A percentile compares a stretch with the other conserved stretches of the same genome.
These are phyloP conservation scores for Chalciporus chontae DNA, from an alignment of 768 basidiomycete species.

Conservation along the genomic window DNA sequence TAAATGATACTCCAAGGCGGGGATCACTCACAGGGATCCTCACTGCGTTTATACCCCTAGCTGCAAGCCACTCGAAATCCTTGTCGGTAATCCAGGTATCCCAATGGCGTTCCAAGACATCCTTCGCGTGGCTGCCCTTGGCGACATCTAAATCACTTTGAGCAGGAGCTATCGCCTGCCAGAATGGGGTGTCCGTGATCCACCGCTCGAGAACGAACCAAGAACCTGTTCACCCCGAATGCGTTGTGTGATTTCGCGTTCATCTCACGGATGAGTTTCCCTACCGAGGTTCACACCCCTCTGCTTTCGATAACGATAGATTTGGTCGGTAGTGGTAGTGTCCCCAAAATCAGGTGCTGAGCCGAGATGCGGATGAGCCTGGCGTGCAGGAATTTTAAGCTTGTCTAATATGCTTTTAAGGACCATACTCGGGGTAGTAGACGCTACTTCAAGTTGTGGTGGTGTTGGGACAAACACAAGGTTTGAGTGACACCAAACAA, in stretches of 20 bases:
- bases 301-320: slow-evolving; percentile 66
- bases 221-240: slow-evolving; percentile 44
- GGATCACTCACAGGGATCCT: slow-evolving; percentile 58
- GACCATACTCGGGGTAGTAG: neutral
- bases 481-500: no score
- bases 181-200: slow-evolving; percentile 63
- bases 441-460: no score
- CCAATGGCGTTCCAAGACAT: slow-evolving; percentile 44
- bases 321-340: slow-evolving; percentile 7
- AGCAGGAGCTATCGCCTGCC: slow-evolving; percentile 46
- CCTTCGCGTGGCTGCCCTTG: slow-evolving; percentile 43
- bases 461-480: no score
- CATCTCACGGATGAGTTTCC: slow-evolving; percentile 2
- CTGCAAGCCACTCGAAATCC: slow-evolving; percentile 55
- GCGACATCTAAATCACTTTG: slow-evolving; percentile 74
- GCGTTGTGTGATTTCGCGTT: slow-evolving; percentile 6
- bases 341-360: slow-evolving; percentile 6
- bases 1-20: neutral
- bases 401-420: slow-evolving; percentile 17
- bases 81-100: slow-evolving; percentile 50
- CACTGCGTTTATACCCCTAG: slow-evolving; percentile 56
- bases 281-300: slow-evolving; percentile 80
- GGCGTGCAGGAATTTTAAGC: slow-evolving; percentile 11
- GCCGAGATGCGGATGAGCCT: neutral
- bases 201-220: slow-evolving; percentile 82